Conservation (phyloP, 2,329 filamentous ascomycete species). For the Cryphonectria parasitica region DNA sequence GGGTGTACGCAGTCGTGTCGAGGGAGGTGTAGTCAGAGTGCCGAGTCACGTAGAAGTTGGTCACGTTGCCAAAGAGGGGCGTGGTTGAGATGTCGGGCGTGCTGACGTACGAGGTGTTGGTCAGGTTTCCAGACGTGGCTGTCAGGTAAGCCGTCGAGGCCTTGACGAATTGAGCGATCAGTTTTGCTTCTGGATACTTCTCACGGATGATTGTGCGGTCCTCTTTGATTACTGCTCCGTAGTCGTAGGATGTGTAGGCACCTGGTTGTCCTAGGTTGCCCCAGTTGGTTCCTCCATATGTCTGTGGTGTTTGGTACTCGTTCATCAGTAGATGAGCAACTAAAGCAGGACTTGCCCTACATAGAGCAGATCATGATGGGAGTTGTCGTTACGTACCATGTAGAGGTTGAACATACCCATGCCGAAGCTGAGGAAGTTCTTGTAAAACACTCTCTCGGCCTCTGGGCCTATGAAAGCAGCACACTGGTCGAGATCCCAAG, state of each 20-base stretch:
- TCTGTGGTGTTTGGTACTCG: slow-evolving; percentile 42
- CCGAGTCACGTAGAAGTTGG: slow-evolving; percentile 67
- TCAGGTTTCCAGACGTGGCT: slow-evolving; percentile 55
- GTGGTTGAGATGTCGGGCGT: slow-evolving; percentile 63
- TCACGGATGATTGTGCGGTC: slow-evolving; percentile 69
- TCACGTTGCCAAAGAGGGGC: slow-evolving; percentile 58
- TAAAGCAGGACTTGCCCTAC: background rate
- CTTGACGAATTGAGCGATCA: slow-evolving; percentile 75
- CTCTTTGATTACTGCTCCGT: slow-evolving; percentile 66
- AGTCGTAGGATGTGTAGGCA: slow-evolving; percentile 63
- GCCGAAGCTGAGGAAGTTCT: slow-evolving; percentile 70
- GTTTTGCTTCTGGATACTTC: slow-evolving; percentile 80
- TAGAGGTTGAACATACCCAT: slow-evolving; percentile 73
- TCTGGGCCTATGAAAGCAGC: slow-evolving; percentile 69
- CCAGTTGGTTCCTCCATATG: slow-evolving; percentile 82
- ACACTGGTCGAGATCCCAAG: slow-evolving; percentile 67
- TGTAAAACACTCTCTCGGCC: slow-evolving; percentile 79
- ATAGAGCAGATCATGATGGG: background rate
- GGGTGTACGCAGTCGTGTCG: slow-evolving; percentile 61
- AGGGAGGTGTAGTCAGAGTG: slow-evolving; percentile 68
- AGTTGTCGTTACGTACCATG: slow-evolving; percentile 57
- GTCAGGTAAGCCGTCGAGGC: slow-evolving; percentile 72
- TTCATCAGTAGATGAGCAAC: background rate
- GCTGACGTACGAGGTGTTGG: slow-evolving; percentile 54
- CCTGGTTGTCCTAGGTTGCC: slow-evolving; percentile 75